These are phyloP conservation scores for Monilinia polystroma DNA, from an alignment of 2,329 filamentous ascomycete genomes.

Conservation along the genomic window DNA sequence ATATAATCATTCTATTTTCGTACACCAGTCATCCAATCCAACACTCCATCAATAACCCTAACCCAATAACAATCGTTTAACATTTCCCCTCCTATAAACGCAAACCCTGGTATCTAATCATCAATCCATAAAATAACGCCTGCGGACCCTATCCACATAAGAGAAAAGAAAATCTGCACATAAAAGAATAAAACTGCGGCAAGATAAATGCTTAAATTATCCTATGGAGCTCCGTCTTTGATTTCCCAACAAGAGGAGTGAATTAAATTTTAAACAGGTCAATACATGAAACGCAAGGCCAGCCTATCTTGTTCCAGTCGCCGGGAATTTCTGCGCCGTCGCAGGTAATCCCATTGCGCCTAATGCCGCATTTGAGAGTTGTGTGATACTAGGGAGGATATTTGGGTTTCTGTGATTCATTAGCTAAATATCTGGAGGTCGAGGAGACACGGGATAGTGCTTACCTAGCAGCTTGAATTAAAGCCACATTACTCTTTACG, in stretches of 20 bases:
- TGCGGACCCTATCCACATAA: not conserved
- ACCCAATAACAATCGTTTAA: not conserved
- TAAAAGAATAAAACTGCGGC: not conserved
- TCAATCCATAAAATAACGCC: not conserved
- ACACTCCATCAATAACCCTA: too few relatives aligned
- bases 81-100: too few relatives aligned
- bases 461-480: conserved; percentile 23
- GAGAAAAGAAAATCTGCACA: conserved; percentile 5
- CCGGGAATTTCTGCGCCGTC: conserved; percentile 29
- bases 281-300: not conserved
- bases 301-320: conserved; percentile 27
- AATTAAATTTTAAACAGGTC: not conserved
- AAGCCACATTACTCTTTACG: conserved; percentile 20
- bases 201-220: conserved; percentile 7
- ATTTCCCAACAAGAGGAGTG: not conserved
- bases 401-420: conserved; percentile 31
- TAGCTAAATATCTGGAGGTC: not conserved
- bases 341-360: conserved; percentile 25
- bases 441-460: too few relatives aligned
- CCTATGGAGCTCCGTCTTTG: not conserved
- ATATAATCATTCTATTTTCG: too few relatives aligned
- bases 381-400: conserved; percentile 36
- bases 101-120: not conserved
- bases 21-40: too few relatives aligned
- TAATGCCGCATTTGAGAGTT: conserved; percentile 34